Evolutionary conservation across 1,284 basidiomycete species (phyloP).

Genomic region (Cryptococcus jaspeensis): DNA sequence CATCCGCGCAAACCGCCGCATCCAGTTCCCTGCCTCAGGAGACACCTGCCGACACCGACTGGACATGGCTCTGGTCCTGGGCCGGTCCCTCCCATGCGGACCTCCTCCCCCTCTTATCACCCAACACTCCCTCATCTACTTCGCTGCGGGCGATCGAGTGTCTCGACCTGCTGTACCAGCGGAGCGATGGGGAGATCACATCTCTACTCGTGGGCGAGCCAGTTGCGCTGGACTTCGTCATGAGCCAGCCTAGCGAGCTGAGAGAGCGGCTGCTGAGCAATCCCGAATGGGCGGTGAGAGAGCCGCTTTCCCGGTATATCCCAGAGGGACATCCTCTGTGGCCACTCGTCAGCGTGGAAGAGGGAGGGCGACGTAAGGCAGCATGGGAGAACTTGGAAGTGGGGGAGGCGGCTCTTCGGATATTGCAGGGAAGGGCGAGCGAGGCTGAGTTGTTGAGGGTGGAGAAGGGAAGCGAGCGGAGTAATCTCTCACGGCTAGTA

Average conservation of each 20-base stretch:
- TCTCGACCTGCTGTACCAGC: constrained; percentile 12
- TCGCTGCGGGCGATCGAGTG: constrained; percentile 12
- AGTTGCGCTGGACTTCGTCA: too few species aligned
- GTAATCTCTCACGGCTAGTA: constrained; percentile 19
- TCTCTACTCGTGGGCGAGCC: too few species aligned
- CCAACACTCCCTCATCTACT: neutral
- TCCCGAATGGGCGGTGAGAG: constrained; percentile 15
- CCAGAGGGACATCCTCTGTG: constrained; percentile 13
- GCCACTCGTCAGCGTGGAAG: neutral
- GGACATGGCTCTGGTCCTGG: constrained; percentile 21
- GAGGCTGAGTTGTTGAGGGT: constrained; percentile 15
- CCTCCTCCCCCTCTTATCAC: constrained; percentile 2
- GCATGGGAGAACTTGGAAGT: constrained; percentile 21
- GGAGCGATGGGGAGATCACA: too few species aligned
- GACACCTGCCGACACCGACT: neutral
- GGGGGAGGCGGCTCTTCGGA: constrained; percentile 7
- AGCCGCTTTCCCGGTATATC: constrained; percentile 4
- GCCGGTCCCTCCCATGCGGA: constrained; percentile 7
- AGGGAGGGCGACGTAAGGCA: neutral
- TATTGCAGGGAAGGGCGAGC: neutral
- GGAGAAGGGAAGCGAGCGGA: constrained; percentile 10
- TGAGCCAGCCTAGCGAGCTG: neutral
- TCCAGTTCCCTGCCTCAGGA: too few species aligned
- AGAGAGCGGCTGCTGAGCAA: neutral
- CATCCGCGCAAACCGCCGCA: neutral